Base-by-base conservation (phyloP, 768 basidiomycete genomes). In the Tricholoma bakamatsutake region DNA sequence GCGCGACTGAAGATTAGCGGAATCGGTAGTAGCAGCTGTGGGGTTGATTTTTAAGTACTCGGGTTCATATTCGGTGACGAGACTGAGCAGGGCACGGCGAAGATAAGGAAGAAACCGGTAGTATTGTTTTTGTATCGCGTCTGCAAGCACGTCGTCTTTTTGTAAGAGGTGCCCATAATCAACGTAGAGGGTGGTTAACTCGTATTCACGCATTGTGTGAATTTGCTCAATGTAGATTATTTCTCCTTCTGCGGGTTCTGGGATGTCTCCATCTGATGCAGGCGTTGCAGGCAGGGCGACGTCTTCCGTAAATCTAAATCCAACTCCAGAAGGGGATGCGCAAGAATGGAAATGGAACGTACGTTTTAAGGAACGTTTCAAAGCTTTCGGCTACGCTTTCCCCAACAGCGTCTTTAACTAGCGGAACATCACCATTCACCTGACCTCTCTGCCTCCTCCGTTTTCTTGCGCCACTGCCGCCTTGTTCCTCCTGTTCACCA, bases 71-170 rank as follows among this genome's bases (percentile, higher is more conserved):
- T 90, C 82, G 33, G 91, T 82, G 51, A 99, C 90, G 40, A 98
- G 80, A 64, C 91, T 90, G 65, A 91, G 84, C 18, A 99, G 79
- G 2, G 95, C 93, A 59, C 93, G 89, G 48, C 92, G 86, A 37
- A 98, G 81, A 72, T 91, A 99, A 0, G 96, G 96, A 1, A 98
- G 76, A 72, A 98, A 98, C 64, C 97, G 86, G 68, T 98, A 98
- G 68, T 99, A 98, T 67, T 97, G 93, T 58, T 85, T 89, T 61
- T 90, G 87, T 57, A 99, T 92, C 1, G 96, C 96, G 60, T 90
- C 84, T 0, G 96, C 95, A 17, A 98, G 87, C 5, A 94, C 87
- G 59, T 97, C 94, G 67, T 98, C 95, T 53, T 85, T 81, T 66
- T 88, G 84, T 27, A 97, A 80, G 34, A 98, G 79, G 68, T 99